Base-by-base conservation (phyloP, 1,139 yeast species). In the Suhomyces bokatorum region DNA sequence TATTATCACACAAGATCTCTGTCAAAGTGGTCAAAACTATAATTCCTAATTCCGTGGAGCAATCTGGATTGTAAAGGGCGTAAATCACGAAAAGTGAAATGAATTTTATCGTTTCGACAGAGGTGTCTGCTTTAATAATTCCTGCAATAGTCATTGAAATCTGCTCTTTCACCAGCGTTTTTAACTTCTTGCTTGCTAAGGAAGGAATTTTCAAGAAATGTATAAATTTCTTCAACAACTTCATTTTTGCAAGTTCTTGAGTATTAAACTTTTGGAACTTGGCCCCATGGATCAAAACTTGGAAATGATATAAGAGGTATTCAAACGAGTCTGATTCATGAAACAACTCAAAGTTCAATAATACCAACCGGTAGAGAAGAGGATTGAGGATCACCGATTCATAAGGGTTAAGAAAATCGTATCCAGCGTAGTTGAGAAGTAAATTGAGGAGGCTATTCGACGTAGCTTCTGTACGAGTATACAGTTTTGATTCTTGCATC, bases 251-350 rank as follows among this genome's bases (percentile, higher is more conserved):
- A 24, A 87, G 59, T 47, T 81, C 80, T 35, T 64, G 56, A 2
- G 68, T 57, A 55, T 87, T 87, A 58, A 72, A 77, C 1, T 67
- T 58, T 16, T 64, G 66, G 56, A 71, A 77, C 47, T 69, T 75
- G 36, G 87, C 80, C 16, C 73, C 77, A 36, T 71, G 70, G 7
- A 80, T 64, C 47, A 87, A 71, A 1, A 75, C 75, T 2, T 75
- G 73, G 40, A 85, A 69, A 49, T 86, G 91, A 44, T 73, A 75
- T 5, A 84, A 61, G 9, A 85, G 62, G 44, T 72, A 73, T 35
- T 77, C 69, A 40, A 81, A 70, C 0, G 80, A 67, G 32, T 73
- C 78, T 1, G 70, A 52, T 16, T 67, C 73, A 33, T 50, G 54
- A 50, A 62, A 70, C 13, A 73, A 53, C 8, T 70, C 73, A 46